Evolutionary conservation across 2,329 filamentous ascomycete species (phyloP), one percentile per base, ranked within the genome.

Genomic region (Xylaria sp.): DNA sequence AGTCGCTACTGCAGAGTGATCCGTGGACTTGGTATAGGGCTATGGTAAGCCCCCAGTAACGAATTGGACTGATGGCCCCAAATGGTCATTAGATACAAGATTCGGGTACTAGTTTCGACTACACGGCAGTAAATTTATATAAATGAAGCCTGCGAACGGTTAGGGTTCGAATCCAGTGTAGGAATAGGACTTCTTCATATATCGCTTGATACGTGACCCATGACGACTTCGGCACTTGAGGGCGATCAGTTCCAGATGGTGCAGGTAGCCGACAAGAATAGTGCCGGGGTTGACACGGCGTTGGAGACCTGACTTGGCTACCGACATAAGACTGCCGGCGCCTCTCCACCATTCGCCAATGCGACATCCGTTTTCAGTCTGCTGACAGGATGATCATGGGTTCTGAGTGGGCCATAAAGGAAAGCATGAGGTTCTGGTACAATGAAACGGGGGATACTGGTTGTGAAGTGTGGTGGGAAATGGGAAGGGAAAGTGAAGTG

Each of bases 311-410:
- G 57, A 63, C 62, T 59, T 60, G 60, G 66, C 66, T 68, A 44
- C 65, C 66, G 62, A 65, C 66, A 68, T 65, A 38, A 63, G 59
- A 58, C 49, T 54, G 44, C 63, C 63, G 59, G 65, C 42, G 63
- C 58, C 60, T 68, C 44, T 59, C 57, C 58, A 60, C 59, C 63
- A 63, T 60, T 36, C 15, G n/a, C 53, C 20, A 59, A 23, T 44
- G 56, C 56, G 9, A 54, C 56, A 28, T 64, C 38, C 53, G n/a
- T 23, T 31, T 46, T n/a, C 20, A 61, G 66, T 71, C 68, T 48
- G 68, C 59, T 71, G 68, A 71, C 59, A 44, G 42, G 48, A 31
- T 38, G 54, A 68, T 68, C 68, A 70, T 62, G 68, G 59, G 68
- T 61, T 46, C 33, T 44, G 65, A 53, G 68, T 68, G 65, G 68